phyloP scores from a whole-genome alignment of 1,284 basidiomycete species.

The Puccinia hordei region DNA sequence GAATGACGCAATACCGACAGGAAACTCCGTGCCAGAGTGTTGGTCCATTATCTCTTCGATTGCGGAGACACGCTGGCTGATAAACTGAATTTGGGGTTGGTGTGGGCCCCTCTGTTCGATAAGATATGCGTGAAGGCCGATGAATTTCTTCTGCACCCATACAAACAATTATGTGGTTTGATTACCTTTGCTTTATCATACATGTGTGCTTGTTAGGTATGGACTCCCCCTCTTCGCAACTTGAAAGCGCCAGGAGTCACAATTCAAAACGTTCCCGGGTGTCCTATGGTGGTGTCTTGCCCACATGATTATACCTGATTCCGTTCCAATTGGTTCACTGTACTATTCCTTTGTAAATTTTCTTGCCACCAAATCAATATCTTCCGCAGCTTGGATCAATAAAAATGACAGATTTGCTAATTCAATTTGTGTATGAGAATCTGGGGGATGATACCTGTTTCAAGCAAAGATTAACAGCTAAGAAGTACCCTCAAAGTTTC shows the following conservation, averaged over 20 bases:
- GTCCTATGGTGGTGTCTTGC: slow-evolving; percentile 1
- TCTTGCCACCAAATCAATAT: background rate
- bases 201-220: background rate
- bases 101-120: background rate
- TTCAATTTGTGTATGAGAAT: background rate
- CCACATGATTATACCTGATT: slow-evolving; percentile 4
- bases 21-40: background rate
- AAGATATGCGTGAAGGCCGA: background rate
- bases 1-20: background rate
- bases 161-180: background rate
- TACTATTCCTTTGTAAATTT: background rate
- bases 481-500: too few species aligned
- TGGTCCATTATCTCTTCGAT: background rate
- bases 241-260: background rate
- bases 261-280: background rate
- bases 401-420: background rate
- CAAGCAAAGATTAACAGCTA: too few species aligned
- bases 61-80: slow-evolving; percentile 1
- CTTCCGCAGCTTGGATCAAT: background rate
- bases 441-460: too few species aligned
- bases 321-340: background rate
- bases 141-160: background rate
- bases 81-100: background rate
- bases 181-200: background rate
- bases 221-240: background rate